Evolutionary conservation across 129 eudicot genomes (phyloP).

Genomic region (Daucus carota): DH1_v3.0 NC_030387.2:4730501-4731000

Average conservation of each 20-base stretch:
- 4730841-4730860: slow-evolving; percentile 67
- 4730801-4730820: slow-evolving; percentile 72
- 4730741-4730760: slow-evolving; percentile 23
- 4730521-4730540: slow-evolving; percentile 12
- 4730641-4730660: slow-evolving; percentile 80
- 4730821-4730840: slow-evolving; percentile 65
- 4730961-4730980: background rate
- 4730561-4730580: background rate
- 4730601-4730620: slow-evolving; percentile 5
- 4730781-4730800: slow-evolving; percentile 74
- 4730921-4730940: background rate
- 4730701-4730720: slow-evolving; percentile 44
- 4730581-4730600: background rate
- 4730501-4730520: slow-evolving; percentile 69
- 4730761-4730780: slow-evolving; percentile 28
- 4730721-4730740: slow-evolving; percentile 41
- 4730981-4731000: background rate
- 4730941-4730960: background rate
- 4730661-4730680: slow-evolving; percentile 96
- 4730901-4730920: background rate
- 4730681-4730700: slow-evolving; percentile 74
- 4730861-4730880: slow-evolving; percentile 76
- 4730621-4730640: slow-evolving; percentile 48
- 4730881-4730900: slow-evolving; percentile 31
- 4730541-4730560: background rate